These are phyloP conservation scores for Hericium coralloides DNA, from an alignment of 768 basidiomycete species.

Conservation along the genomic window DNA sequence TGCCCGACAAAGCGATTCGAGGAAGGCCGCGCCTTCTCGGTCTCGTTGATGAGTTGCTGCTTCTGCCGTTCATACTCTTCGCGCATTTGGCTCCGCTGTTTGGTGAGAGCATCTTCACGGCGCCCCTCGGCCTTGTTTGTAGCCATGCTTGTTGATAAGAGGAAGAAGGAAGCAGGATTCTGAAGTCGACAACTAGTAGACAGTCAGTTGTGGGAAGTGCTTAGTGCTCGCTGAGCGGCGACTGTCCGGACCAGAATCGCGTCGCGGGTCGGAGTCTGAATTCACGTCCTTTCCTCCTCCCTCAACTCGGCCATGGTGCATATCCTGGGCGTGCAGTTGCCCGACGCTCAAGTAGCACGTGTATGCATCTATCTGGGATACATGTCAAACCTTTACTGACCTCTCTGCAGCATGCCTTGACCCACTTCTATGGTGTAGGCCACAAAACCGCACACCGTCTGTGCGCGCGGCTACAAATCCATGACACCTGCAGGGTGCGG, in stretches of 20 bases:
- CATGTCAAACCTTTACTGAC: background rate
- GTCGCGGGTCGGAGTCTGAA: slow-evolving; percentile 8
- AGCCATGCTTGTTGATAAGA: slow-evolving; percentile 41
- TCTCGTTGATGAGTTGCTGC: slow-evolving; percentile 75
- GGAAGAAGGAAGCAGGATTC: background rate
- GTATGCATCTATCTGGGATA: slow-evolving; percentile 33
- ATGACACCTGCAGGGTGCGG: slow-evolving; percentile 73
- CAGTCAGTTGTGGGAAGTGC: too few species aligned
- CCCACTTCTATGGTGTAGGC: slow-evolving; percentile 84
- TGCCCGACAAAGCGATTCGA: slow-evolving; percentile 87
- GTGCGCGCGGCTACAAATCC: slow-evolving; percentile 88
- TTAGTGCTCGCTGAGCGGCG: too few species aligned
- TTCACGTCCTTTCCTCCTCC: background rate
- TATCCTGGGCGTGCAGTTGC: slow-evolving; percentile 77
- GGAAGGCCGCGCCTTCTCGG: slow-evolving; percentile 86
- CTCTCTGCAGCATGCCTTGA: slow-evolving; percentile 69
- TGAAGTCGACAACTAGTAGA: slow-evolving; percentile 4
- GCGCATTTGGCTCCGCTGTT: slow-evolving; percentile 71
- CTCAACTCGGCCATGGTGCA: slow-evolving; percentile 55
- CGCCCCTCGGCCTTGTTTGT: slow-evolving; percentile 74
- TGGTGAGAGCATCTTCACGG: slow-evolving; percentile 76
- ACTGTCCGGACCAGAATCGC: background rate
- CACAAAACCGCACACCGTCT: slow-evolving; percentile 65
- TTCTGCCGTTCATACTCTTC: slow-evolving; percentile 81
- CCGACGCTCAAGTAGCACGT: slow-evolving; percentile 67